Evolutionary conservation across 805 yeast genomes (phyloP).

Genomic region (Cyberlindnera veronae): DNA sequence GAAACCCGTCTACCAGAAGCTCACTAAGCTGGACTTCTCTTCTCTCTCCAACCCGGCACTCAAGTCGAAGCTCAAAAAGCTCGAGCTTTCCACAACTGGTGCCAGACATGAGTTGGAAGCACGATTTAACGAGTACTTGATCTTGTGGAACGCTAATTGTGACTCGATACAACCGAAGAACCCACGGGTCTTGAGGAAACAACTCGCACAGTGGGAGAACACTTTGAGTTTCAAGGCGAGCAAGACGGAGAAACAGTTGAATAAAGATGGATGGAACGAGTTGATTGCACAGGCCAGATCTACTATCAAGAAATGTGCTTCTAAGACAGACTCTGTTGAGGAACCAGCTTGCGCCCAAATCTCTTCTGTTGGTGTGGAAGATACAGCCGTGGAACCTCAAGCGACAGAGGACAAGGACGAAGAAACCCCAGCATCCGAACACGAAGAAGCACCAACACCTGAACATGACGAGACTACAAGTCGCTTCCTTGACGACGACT

Average conservation of each 20-base stretch:
- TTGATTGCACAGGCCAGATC: conserved; percentile 15
- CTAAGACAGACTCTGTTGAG: no score
- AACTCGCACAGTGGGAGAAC: conserved; percentile 66
- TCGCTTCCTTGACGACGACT: no score
- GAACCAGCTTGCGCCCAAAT: no score
- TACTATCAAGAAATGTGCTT: background rate
- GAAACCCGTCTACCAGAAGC: conserved; percentile 34
- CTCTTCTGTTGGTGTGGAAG: no score
- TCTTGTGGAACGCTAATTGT: conserved; percentile 75
- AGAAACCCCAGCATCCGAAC: no score
- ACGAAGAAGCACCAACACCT: no score
- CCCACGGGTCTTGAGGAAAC: conserved; percentile 50
- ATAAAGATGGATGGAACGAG: conserved; percentile 21
- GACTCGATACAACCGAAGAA: conserved; percentile 67
- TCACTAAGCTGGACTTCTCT: conserved; percentile 64
- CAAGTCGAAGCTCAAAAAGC: conserved; percentile 51
- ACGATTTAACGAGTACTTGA: conserved; percentile 73
- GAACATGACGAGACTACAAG: no score
- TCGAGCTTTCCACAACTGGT: conserved; percentile 61
- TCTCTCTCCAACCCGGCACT: conserved; percentile 57
- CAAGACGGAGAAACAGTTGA: conserved; percentile 14
- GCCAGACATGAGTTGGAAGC: conserved; percentile 58
- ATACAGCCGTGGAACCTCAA: no score
- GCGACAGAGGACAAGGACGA: no score
- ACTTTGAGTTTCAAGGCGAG: conserved; percentile 18